Evolutionary conservation across 2,329 filamentous ascomycete species (phyloP).

Genomic region (Catunica adiposa): DNA sequence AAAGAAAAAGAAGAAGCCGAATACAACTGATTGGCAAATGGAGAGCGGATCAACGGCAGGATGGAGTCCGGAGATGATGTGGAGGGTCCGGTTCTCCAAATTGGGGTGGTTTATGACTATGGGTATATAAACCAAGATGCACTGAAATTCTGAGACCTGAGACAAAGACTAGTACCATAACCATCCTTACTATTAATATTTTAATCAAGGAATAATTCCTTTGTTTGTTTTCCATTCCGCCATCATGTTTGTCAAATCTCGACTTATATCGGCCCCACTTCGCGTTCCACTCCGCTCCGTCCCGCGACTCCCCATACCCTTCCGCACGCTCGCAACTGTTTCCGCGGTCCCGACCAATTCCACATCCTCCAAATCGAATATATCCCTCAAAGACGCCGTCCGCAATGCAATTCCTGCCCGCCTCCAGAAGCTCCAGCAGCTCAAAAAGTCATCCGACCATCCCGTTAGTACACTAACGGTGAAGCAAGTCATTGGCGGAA

Average conservation of each 20-base stretch:
- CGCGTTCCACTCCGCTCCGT: background rate
- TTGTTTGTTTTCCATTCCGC: background rate
- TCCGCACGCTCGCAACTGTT: conserved; percentile 15
- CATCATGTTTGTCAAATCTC: background rate
- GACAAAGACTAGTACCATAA: too few species aligned
- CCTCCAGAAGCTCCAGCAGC: conserved; percentile 69
- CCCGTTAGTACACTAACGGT: conserved; percentile 85
- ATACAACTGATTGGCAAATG: too few species aligned
- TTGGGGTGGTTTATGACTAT: background rate
- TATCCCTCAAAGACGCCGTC: conserved; percentile 76
- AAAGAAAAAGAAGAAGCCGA: too few species aligned
- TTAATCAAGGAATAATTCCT: background rate
- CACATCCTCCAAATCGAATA: conserved; percentile 61
- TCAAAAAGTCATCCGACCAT: conserved; percentile 72
- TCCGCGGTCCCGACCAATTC: conserved; percentile 37
- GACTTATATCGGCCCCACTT: background rate
- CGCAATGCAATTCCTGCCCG: conserved; percentile 77
- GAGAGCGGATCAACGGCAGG: background rate
- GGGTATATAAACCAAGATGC: too few species aligned
- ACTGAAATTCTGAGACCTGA: too few species aligned
- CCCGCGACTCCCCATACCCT: background rate
- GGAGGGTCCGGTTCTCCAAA: background rate
- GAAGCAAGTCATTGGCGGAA: conserved; percentile 85
- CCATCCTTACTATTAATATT: too few species aligned
- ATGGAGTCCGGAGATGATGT: background rate